phyloP scores from a whole-genome alignment of 2,329 filamentous ascomycete species.

The Trichoderma arundinaceum region DNA sequence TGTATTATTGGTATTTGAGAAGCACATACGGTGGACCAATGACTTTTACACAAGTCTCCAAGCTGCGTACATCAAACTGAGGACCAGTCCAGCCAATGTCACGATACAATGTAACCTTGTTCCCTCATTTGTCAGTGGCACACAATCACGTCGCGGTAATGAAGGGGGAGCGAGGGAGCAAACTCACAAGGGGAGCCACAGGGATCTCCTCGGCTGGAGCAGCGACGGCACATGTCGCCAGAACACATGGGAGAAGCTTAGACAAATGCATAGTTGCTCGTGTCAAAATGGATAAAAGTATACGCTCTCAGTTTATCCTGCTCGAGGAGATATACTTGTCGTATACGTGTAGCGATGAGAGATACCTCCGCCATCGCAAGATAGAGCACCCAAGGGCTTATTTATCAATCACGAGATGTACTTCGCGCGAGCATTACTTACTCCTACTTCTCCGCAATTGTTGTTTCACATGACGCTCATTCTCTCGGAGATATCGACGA shows the following conservation, averaged over 20 bases:
- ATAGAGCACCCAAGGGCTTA: too few relatives aligned
- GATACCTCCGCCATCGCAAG: too few relatives aligned
- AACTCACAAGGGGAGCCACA: conserved; percentile 11
- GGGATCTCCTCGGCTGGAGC: conserved; percentile 6
- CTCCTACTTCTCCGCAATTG: not conserved
- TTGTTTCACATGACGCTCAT: conserved; percentile 15
- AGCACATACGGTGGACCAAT: not conserved
- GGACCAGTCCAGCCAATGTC: not conserved
- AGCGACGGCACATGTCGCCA: not conserved
- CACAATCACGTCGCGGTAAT: not conserved
- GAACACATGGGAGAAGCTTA: not conserved
- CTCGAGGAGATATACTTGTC: too few relatives aligned
- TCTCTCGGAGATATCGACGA: conserved; percentile 9
- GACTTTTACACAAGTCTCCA: conserved; percentile 13
- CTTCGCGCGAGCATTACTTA: too few relatives aligned
- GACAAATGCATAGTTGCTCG: not conserved
- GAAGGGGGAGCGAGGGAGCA: too few relatives aligned
- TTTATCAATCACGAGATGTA: too few relatives aligned
- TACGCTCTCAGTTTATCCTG: too few relatives aligned
- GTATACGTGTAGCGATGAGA: too few relatives aligned
- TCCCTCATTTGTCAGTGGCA: not conserved
- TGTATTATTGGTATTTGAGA: not conserved
- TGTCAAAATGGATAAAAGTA: not conserved
- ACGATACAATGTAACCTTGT: conserved; percentile 6
- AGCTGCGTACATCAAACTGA: conserved; percentile 7